Conservation (phyloP, 2,329 filamentous ascomycete genomes). For the Alternaria alternata region DNA sequence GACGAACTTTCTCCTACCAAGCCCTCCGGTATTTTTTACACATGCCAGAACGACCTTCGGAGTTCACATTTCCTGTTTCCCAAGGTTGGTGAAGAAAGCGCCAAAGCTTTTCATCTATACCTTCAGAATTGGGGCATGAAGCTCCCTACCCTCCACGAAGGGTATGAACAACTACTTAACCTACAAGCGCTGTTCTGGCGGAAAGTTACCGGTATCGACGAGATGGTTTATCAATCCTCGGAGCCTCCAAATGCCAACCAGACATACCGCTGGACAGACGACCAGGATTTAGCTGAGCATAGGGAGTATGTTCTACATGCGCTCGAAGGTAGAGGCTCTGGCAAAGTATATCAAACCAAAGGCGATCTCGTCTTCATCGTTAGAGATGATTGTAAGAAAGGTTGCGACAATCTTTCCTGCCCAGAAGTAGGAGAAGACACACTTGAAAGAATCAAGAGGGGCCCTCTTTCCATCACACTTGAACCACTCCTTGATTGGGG, state of each 20-base stretch:
- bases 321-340: not conserved
- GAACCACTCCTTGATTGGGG: constrained; percentile 24
- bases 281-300: constrained; percentile 2
- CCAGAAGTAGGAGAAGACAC: not conserved
- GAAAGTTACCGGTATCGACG: not conserved
- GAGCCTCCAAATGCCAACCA: not conserved
- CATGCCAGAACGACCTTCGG: not conserved
- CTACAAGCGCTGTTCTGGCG: constrained; percentile 24
- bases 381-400: not conserved
- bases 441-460: not conserved
- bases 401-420: constrained; percentile 11
- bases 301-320: constrained; percentile 3
- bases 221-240: not conserved
- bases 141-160: not conserved
- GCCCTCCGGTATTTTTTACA: not conserved
- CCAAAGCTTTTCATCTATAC: constrained; percentile 6
- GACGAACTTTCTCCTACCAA: not conserved
- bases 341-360: not conserved
- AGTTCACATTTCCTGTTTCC: constrained; percentile 1
- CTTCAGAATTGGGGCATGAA: not conserved
- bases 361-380: constrained; percentile 12
- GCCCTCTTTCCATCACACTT: constrained; percentile 4
- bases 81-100: constrained; percentile 8
- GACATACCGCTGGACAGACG: not conserved
- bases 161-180: not conserved